These are phyloP conservation scores for Podosphaera leucotricha DNA, from an alignment of 2,329 filamentous ascomycete genomes.

Conservation along the genomic window DNA sequence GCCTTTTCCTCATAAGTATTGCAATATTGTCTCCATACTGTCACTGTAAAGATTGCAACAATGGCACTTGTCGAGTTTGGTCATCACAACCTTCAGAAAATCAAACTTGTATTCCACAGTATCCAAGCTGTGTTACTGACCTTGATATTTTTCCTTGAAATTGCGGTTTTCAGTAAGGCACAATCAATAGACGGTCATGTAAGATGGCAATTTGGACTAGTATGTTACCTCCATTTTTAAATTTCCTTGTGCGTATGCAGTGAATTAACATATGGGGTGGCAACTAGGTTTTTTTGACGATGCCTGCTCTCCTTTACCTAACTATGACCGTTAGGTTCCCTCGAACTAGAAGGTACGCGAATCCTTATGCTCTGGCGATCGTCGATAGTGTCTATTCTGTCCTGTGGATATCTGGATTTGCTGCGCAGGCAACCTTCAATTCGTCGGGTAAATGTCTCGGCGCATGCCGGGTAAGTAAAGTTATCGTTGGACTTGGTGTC, in stretches of 20 bases:
- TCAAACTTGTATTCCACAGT: slow-evolving; percentile 32
- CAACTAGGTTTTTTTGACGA: slow-evolving; percentile 35
- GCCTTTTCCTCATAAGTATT: not conserved
- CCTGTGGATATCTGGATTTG: slow-evolving; percentile 43
- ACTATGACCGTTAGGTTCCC: slow-evolving; percentile 39
- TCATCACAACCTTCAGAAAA: slow-evolving; percentile 13
- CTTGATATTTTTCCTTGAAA: slow-evolving; percentile 33
- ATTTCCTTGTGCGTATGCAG: not conserved
- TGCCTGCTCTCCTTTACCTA: slow-evolving; percentile 41
- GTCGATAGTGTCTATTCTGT: slow-evolving; percentile 34
- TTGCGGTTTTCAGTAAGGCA: slow-evolving; percentile 30
- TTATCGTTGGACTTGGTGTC: slow-evolving; percentile 36
- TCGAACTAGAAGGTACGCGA: slow-evolving; percentile 34
- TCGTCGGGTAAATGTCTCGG: slow-evolving; percentile 27
- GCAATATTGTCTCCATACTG: not conserved
- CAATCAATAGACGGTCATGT: slow-evolving; percentile 30
- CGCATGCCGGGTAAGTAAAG: slow-evolving; percentile 36
- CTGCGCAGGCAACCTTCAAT: slow-evolving; percentile 41
- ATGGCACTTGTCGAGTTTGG: slow-evolving; percentile 12
- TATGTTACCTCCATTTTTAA: slow-evolving; percentile 18
- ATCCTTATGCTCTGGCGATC: slow-evolving; percentile 35
- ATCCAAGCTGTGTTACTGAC: slow-evolving; percentile 30
- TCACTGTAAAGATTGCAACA: not conserved
- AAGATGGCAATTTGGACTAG: slow-evolving; percentile 40
- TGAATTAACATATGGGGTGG: not conserved